Evolutionary conservation across 768 basidiomycete species (phyloP).

Genomic region (Tremella mesenterica): DNA sequence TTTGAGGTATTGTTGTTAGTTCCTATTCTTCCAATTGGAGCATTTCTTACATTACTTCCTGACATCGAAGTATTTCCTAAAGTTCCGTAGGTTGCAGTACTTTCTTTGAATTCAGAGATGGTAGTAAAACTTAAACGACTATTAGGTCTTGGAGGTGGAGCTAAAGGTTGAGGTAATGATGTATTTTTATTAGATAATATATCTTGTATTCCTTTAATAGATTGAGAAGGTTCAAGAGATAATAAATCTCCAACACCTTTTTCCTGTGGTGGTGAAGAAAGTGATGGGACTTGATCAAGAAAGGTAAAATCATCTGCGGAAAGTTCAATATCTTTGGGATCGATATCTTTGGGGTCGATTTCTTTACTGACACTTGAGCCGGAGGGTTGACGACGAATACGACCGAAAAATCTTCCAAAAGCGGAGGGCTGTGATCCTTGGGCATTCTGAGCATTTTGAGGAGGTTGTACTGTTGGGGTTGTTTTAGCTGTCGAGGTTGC

Average conservation of each 20-base stretch:
- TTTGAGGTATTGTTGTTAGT: no score
- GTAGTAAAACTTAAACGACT: no score
- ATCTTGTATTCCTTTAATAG: slow-evolving; percentile 32
- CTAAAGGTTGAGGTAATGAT: slow-evolving; percentile 30
- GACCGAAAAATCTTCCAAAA: slow-evolving; percentile 71
- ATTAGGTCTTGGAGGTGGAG: slow-evolving; percentile 38
- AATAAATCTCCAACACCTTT: slow-evolving; percentile 52
- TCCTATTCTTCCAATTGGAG: no score
- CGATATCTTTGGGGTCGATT: slow-evolving; percentile 35
- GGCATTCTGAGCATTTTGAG: neutral
- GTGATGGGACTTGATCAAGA: slow-evolving; percentile 47
- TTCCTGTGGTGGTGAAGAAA: slow-evolving; percentile 16
- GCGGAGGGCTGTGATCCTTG: slow-evolving; percentile 50
- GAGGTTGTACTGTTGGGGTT: neutral
- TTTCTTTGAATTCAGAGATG: no score
- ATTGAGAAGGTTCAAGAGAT: slow-evolving; percentile 15
- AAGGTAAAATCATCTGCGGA: slow-evolving; percentile 76
- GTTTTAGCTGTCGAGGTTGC: no score
- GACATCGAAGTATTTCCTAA: no score
- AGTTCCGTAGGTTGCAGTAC: no score
- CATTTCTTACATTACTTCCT: no score
- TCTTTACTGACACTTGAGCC: slow-evolving; percentile 36
- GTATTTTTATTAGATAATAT: slow-evolving; percentile 26
- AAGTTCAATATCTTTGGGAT: slow-evolving; percentile 57
- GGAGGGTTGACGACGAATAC: slow-evolving; percentile 55